Base-by-base conservation (phyloP, 345 rosid genomes). In the Aquilaria malaccensis region DNA sequence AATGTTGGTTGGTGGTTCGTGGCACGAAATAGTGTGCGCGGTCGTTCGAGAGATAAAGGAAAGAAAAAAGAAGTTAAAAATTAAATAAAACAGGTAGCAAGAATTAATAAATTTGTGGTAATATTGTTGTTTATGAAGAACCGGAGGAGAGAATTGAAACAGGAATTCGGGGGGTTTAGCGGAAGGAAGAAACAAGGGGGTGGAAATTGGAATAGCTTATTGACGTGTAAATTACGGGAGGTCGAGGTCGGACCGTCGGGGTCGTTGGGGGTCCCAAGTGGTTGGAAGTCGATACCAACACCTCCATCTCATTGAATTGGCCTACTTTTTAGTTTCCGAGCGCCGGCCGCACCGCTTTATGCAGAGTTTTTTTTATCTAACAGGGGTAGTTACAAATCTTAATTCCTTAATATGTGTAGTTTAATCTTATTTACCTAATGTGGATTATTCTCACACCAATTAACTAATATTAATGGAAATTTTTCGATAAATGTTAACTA, bases 231-330 rank as follows among this genome's bases (percentile, higher is more conserved):
- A 66, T 59, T 51, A 62, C 5, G 72, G 80, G 76, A 77, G 63
- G 77, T 22, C 22, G 22, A 22, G 22, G 22, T 22, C 22, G 22
- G 22, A 1, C 15, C 15, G 22, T 22, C 22, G 22, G 22, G 54
- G 77, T 76, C 41, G 66, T 60, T 55, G 77, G 60, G 72, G 77
- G 70, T 60, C 65, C 13, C 30, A 37, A 75, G 87, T 85, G 47
- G 88, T 79, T 85, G 91, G 81, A 76, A 61, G 81, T 67, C 71
- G 68, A 74, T 53, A 45, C 61, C 73, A 75, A 59, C 71, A 71
- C 60, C 76, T 11, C 43, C 79, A 58, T 50, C 32, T 52, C 85
- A 82, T 82, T 85, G 66, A 85, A 85, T 82, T 82, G 56, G 91
- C 91, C 82, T 72, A 66, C 78, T 14, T 79, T 78, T 60, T 71